These are phyloP conservation scores for Leishmania amazonensis DNA, from an alignment of 208 protist species.

Conservation along the genomic window DNA sequence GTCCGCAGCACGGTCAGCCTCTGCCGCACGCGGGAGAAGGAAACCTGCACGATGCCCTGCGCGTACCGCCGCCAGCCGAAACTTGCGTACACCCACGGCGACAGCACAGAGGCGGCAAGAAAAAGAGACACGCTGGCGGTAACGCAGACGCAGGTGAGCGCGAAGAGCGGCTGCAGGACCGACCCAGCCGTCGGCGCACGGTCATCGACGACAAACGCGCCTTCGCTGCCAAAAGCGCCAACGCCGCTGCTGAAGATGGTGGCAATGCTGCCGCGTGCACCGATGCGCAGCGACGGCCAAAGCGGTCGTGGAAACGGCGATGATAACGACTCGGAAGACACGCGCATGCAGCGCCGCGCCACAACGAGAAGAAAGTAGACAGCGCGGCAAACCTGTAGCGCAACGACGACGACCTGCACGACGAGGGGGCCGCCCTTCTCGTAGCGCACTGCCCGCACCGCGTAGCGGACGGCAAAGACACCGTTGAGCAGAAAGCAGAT, in stretches of 20 bases:
- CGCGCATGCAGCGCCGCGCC: conserved; percentile 25
- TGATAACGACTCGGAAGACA: not conserved
- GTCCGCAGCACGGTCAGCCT: conserved; percentile 48
- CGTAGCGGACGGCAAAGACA: conserved; percentile 39
- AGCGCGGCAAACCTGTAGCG: conserved; percentile 43
- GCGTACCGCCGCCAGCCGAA: conserved; percentile 68
- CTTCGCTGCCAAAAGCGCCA: not conserved
- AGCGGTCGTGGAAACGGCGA: not conserved
- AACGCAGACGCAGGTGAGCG: conserved; percentile 12
- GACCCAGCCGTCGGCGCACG: not conserved
- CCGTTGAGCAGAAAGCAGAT: conserved; percentile 51
- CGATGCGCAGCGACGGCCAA: not conserved
- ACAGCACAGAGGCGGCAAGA: conserved; percentile 23
- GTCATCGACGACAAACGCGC: too few relatives aligned
- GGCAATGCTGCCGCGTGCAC: not conserved
- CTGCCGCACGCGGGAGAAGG: conserved; percentile 27
- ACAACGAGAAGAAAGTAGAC: conserved; percentile 47
- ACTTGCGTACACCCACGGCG: conserved; percentile 29
- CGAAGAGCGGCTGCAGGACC: not conserved
- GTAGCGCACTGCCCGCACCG: conserved; percentile 55
- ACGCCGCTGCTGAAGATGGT: not conserved
- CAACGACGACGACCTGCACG: conserved; percentile 42
- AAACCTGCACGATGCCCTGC: conserved; percentile 53
- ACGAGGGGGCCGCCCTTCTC: conserved; percentile 58
- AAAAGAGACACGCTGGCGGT: conserved; percentile 22